These are phyloP conservation scores for Mortierella sp. DNA, from an alignment of 371 early-diverging fungal species.

Conservation along the genomic window DNA sequence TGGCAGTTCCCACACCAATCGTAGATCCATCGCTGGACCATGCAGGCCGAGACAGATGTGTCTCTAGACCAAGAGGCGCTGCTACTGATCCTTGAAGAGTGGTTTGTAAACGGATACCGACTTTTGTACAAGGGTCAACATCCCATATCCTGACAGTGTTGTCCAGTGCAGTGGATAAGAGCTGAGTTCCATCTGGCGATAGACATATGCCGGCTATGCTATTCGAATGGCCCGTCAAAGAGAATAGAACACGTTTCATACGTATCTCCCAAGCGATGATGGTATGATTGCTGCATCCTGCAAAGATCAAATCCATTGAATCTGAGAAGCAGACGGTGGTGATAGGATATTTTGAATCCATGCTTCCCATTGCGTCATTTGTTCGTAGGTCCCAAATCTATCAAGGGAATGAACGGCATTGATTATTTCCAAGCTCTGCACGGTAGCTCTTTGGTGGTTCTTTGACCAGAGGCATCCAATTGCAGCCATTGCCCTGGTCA, in stretches of 20 bases:
- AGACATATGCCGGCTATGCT: conserved; percentile 88
- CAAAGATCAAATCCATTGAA: conserved; percentile 83
- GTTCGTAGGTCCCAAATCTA: conserved; percentile 81
- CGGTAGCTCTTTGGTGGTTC: background rate
- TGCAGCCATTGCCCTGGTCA: no score
- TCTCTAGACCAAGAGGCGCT: conserved; percentile 94
- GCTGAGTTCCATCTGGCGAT: conserved; percentile 83
- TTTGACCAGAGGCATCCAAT: background rate
- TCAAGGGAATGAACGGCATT: background rate
- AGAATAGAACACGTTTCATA: conserved; percentile 71
- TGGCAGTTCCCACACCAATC: conserved; percentile 92
- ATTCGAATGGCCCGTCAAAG: conserved; percentile 87
- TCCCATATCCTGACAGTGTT: conserved; percentile 96
- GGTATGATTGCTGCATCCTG: conserved; percentile 90
- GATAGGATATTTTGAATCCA: conserved; percentile 80
- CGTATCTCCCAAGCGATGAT: conserved; percentile 93
- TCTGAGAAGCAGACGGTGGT: conserved; percentile 82
- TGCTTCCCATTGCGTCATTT: conserved; percentile 77
- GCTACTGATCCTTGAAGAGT: conserved; percentile 72
- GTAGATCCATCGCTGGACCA: conserved; percentile 92
- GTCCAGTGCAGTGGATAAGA: conserved; percentile 92
- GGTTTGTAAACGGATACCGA: conserved; percentile 68
- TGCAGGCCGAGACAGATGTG: conserved; percentile 89
- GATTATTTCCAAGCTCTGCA: background rate
- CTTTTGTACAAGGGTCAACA: conserved; percentile 86